Base-by-base conservation (phyloP, 495 filamentous ascomycete species). In the Cercophora newfieldiana region DNA sequence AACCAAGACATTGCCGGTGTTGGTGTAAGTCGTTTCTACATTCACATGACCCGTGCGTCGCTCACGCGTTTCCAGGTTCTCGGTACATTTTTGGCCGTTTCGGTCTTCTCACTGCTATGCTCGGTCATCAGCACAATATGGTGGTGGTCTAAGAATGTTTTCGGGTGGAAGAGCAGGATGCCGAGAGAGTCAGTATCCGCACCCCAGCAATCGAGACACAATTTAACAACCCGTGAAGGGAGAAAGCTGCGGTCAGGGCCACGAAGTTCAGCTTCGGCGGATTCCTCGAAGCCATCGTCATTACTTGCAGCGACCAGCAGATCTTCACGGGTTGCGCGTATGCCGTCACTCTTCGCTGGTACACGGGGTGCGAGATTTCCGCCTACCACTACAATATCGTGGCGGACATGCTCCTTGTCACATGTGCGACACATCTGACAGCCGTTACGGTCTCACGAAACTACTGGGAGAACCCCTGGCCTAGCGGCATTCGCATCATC, bases 361-460 rank as follows among this genome's bases (percentile, higher is more conserved):
- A 55, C 37, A 74, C 69, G 25, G 78, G 76, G 25, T 80, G 78
- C 65, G 67, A 70, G 44, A 69, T 80, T 59, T 78, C 75, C 18
- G 75, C 77, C 10, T 80, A 80, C 63, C 78, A 80, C 68, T 80
- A 80, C 69, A 75, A 79, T 54, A 71, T 80, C 64, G 72, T 80
- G 1, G 69, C 71, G 19, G 79, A 80, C 60, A 74, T 77, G 61
- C 67, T 80, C 61, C 71, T 79, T 18, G 69, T 80, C 55, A 78
- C 75, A 19, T 77, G 76, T 31, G 78, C 75, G 16, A 80, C 77
- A 10, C 78, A 80, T 47, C 68, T 80, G 21, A 62, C 76, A 49
- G 72, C 78, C 18, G 66, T 79, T 14, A 77, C 71, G 47, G 64
- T 78, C 48, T 68, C 79, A 25, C 66, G 68, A 6, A 68, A 75